phyloP scores from a whole-genome alignment of 2,329 filamentous ascomycete genomes.

The Fonsecaea multimorphosa region DNA sequence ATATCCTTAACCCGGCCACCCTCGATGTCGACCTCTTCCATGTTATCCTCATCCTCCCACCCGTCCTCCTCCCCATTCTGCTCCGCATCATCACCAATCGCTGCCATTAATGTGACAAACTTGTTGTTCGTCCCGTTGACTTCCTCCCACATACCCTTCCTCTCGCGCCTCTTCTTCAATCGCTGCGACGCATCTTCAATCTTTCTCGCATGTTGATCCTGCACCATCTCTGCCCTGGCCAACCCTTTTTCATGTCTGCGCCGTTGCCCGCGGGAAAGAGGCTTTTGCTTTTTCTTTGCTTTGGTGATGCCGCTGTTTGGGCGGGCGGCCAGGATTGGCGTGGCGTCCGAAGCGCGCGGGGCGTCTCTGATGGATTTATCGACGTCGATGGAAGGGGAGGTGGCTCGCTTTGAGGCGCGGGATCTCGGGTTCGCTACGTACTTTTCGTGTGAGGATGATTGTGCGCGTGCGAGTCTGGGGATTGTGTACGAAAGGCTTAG shows the following conservation, averaged over 20 bases:
- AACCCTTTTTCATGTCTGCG: slow-evolving; percentile 61
- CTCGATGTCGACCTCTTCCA: slow-evolving; percentile 39
- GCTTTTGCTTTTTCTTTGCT: slow-evolving; percentile 56
- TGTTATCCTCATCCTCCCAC: slow-evolving; percentile 54
- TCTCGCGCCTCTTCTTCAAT: slow-evolving; percentile 55
- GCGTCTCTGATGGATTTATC: slow-evolving; percentile 57
- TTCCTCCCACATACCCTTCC: slow-evolving; percentile 54
- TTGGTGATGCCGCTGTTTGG: slow-evolving; percentile 60
- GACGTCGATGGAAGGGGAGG: slow-evolving; percentile 60
- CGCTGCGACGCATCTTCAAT: slow-evolving; percentile 58
- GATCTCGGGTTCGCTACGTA: slow-evolving; percentile 61
- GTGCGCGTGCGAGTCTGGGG: background rate
- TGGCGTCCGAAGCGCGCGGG: slow-evolving; percentile 47
- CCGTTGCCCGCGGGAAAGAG: slow-evolving; percentile 59
- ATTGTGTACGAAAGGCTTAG: background rate
- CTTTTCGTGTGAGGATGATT: background rate
- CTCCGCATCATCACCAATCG: slow-evolving; percentile 53
- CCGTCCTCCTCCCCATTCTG: slow-evolving; percentile 58
- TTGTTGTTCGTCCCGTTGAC: slow-evolving; percentile 45
- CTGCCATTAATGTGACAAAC: slow-evolving; percentile 34
- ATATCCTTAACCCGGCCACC: slow-evolving; percentile 31
- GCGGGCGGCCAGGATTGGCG: slow-evolving; percentile 50
- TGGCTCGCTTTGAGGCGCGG: slow-evolving; percentile 64
- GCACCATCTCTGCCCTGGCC: slow-evolving; percentile 61
- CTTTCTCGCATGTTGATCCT: slow-evolving; percentile 63